These are phyloP conservation scores for Cystofilobasidium bisporidii DNA, from an alignment of 768 basidiomycete genomes.

Conservation along the genomic window DNA sequence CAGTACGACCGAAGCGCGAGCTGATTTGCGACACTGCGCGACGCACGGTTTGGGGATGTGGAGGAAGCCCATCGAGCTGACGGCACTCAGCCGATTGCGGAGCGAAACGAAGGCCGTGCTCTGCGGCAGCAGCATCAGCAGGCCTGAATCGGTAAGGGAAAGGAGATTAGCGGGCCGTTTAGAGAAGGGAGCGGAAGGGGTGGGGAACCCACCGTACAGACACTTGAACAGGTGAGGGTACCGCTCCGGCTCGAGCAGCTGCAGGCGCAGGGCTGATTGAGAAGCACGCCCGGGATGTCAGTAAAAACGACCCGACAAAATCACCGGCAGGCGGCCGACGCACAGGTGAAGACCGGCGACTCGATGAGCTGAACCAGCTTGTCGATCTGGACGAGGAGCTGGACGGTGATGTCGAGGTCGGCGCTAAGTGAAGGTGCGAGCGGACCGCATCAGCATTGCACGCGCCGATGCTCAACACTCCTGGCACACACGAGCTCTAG, in stretches of 20 bases:
- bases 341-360: slow-evolving; percentile 96
- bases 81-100: slow-evolving; percentile 84
- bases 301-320: too few species aligned
- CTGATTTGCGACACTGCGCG: too few species aligned
- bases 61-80: slow-evolving; percentile 87
- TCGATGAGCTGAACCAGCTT: slow-evolving; percentile 97
- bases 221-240: slow-evolving; percentile 96
- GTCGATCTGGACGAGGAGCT: slow-evolving; percentile 88
- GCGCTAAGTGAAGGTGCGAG: slow-evolving; percentile 49
- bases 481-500: background rate
- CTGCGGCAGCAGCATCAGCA: slow-evolving; percentile 94
- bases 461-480: too few species aligned
- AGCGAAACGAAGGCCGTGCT: slow-evolving; percentile 92
- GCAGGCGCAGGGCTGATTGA: slow-evolving; percentile 61
- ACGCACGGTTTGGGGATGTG: slow-evolving; percentile 79
- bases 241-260: slow-evolving; percentile 91
- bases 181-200: background rate
- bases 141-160: slow-evolving; percentile 25
- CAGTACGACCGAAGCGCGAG: background rate
- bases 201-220: slow-evolving; percentile 58
- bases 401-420: slow-evolving; percentile 91
- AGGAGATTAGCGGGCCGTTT: background rate
- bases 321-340: slow-evolving; percentile 37
- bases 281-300: too few species aligned
- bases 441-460: slow-evolving; percentile 5